Conservation (phyloP, 2,329 filamentous ascomycete species). For the Colletotrichum noveboracense region DNA sequence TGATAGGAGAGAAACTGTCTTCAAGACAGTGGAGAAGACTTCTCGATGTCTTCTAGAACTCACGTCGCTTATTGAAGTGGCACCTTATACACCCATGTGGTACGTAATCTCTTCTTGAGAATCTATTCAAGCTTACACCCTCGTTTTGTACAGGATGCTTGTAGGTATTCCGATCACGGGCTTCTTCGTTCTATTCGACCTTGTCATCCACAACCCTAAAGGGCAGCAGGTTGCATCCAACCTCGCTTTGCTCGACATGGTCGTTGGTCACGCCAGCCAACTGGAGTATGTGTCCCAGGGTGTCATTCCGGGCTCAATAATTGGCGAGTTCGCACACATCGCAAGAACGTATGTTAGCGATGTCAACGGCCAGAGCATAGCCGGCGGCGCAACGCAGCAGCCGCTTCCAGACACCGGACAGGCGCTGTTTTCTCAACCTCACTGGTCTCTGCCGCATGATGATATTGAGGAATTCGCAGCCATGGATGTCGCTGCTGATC, state of each 20-base stretch:
- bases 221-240: slow-evolving; percentile 37
- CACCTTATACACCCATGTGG: slow-evolving; percentile 33
- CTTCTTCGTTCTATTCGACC: slow-evolving; percentile 45
- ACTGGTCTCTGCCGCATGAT: background rate
- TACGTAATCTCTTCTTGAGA: background rate
- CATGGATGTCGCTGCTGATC: background rate
- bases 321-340: slow-evolving; percentile 44
- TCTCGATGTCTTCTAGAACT: slow-evolving; percentile 32
- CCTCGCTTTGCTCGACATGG: slow-evolving; percentile 43
- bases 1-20: slow-evolving; percentile 18
- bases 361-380: slow-evolving; percentile 7
- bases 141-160: slow-evolving; percentile 26
- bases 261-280: slow-evolving; percentile 43
- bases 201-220: slow-evolving; percentile 37
- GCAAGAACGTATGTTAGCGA: slow-evolving; percentile 41
- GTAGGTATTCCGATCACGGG: slow-evolving; percentile 39
- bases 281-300: slow-evolving; percentile 42
- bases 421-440: background rate
- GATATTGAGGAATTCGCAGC: background rate
- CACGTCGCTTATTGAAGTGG: slow-evolving; percentile 31
- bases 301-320: slow-evolving; percentile 36
- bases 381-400: background rate
- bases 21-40: slow-evolving; percentile 24
- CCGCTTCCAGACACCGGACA: background rate
- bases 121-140: background rate